These are phyloP conservation scores for Sporothrix variecibatus DNA, from an alignment of 2,329 filamentous ascomycete species.

Conservation along the genomic window DNA sequence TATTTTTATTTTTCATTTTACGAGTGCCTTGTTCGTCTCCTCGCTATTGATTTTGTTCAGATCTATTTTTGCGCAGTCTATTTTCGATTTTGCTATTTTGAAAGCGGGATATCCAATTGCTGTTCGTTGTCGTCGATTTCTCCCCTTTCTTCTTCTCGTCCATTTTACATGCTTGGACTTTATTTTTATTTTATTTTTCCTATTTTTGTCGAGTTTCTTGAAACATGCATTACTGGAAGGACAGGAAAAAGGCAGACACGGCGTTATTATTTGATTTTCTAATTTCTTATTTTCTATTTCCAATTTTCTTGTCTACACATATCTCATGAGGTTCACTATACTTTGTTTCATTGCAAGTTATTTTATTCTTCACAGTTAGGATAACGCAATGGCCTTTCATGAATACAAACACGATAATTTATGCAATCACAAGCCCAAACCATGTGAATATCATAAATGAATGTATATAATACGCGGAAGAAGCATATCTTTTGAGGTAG, in stretches of 20 bases:
- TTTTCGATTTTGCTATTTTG: background rate
- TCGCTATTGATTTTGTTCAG: background rate
- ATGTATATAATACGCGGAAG: background rate
- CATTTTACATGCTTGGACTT: background rate
- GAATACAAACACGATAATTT: background rate
- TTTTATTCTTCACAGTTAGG: background rate
- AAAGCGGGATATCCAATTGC: slow-evolving; percentile 21
- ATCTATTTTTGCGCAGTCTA: background rate
- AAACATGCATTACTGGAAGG: slow-evolving; percentile 5
- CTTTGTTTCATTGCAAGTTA: background rate
- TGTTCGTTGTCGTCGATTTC: background rate
- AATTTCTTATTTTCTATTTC: background rate
- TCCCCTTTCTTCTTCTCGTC: background rate
- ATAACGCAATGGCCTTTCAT: slow-evolving; percentile 1
- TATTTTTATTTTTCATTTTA: too few relatives aligned
- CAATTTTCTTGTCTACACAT: background rate
- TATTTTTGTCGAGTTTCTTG: background rate
- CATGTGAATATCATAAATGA: background rate
- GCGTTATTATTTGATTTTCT: slow-evolving; percentile 2
- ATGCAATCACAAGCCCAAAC: background rate
- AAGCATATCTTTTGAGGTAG: background rate
- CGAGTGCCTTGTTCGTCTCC: background rate
- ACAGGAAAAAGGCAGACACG: slow-evolving; percentile 4
- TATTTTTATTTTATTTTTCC: background rate
- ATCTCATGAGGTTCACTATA: background rate